Base-by-base conservation (phyloP, 805 yeast species). In the Wickerhamomyces chambardii region DNA sequence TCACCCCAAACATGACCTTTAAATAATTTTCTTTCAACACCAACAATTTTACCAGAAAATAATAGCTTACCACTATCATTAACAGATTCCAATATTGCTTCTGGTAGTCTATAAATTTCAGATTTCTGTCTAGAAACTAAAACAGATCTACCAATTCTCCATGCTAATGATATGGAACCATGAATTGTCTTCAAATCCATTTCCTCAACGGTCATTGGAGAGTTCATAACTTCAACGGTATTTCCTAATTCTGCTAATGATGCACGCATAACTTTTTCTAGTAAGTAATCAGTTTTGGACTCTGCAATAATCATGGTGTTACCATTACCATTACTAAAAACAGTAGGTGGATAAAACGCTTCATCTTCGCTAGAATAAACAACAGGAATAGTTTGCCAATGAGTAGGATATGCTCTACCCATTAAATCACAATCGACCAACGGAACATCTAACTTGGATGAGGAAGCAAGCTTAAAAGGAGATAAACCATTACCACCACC, bases 351-450 rank as follows among this genome's bases (percentile, higher is more conserved):
- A 24, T 50, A 53, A 39, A 45, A 56, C 6, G 48, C 40, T 11
- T 40, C 37, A 4, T 5, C 12, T 16, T 31, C 29, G 8, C 5
- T 5, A 15, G 17, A 43, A 32, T 34, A 33, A n/a, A 44, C 52
- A 22, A 45, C 40, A 5, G 68, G 64, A 19, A 50, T 39, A 5
- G 61, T 60, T 44, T 67, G 72, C 53, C 60, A 62, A 27, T 51
- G 56, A 2, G 68, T 64, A 10, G 72, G 70, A 44, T 64, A 63
- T 11, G 73, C 73, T 43, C 73, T 52, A 6, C 73, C 73, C 73
- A 67, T 68, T 32, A 64, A 43, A 40, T 68, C 73, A 21, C 56
- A 45, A 41, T 59, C 64, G 18, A 64, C 52, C n/a, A 59, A 56
- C 10, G 63, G 63, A 8, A 56, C 21, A 35, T 55, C 45, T 31